Base-by-base conservation (phyloP, 352 stramenopile species). In the Phytophthora pisi region DNA sequence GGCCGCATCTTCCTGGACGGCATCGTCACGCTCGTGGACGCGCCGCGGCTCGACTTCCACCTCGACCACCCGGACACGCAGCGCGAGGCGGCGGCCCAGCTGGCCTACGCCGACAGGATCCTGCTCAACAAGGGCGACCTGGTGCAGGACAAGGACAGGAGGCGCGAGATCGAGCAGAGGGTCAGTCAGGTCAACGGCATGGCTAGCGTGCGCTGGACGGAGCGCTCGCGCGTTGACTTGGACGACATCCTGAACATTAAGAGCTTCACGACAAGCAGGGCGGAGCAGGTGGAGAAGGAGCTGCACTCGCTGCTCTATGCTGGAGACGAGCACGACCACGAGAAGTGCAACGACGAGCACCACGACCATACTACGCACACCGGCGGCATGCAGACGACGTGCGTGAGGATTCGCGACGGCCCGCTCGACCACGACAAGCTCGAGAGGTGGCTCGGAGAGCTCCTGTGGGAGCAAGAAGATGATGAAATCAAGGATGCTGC, bases 51-150 rank as follows among this genome's bases (percentile, higher is more conserved):
- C 26, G 42, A 76, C 10, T 84, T 84, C 23, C 86, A 98, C 46
- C 68, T 98, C 24, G 54, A 57, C 6, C 76, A 83, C 56, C 43
- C 51, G 5, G 77, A 87, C 46, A 87, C 80, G 40, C 74, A 75
- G 28, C 57, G 78, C 18, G 97, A 99, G 70, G 95, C 96, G 0
- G 80, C 93, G 31, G 92, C 98, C 47, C 98, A 99, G 76, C 81
- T 99, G 23, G 98, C 97, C 1, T 99, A 99, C 84, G 96, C 97
- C 0, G 98, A 99, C 80, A 95, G 97, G 31, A 98, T 99, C 64
- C 65, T 99, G 45, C 79, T 99, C 34, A 99, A 99, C 79, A 99
- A 99, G 74, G 81, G 97, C 20, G 98, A 99, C 78, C 79, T 99
- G 9, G 90, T 99, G 9, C 82, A 70, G 0, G 63, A 70, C 5